A percentile compares a stretch with the other conserved stretches of the same genome.
phyloP scores from a whole-genome alignment of 2,329 filamentous ascomycete genomes.

The Xylaria polymorpha region DNA sequence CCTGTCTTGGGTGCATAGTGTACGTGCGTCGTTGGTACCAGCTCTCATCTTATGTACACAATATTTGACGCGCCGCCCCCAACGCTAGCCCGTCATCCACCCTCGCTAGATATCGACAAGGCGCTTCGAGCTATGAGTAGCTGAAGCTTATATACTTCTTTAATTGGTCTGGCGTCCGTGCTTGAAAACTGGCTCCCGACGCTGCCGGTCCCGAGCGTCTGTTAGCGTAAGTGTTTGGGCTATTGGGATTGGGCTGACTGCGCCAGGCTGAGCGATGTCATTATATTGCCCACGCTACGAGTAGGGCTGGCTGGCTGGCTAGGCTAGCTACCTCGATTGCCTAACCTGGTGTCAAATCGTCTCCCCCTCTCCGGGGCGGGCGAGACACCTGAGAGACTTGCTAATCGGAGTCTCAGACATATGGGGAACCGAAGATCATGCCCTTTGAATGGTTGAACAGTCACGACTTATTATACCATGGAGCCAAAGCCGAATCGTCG shows the following conservation, averaged over 20 bases:
- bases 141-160: conserved; percentile 31
- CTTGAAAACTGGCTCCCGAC: conserved; percentile 22
- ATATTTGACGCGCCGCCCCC: conserved; percentile 10
- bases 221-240: conserved; percentile 31
- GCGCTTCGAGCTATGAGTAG: conserved; percentile 25
- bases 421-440: conserved; percentile 35
- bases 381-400: conserved; percentile 23
- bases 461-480: conserved; percentile 14
- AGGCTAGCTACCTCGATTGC: not conserved
- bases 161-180: conserved; percentile 28
- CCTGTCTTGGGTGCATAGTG: conserved; percentile 12
- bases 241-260: conserved; percentile 26
- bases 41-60: conserved; percentile 1
- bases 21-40: conserved; percentile 5
- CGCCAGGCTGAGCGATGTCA: conserved; percentile 9
- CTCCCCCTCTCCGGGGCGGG: not conserved
- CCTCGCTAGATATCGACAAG: conserved; percentile 15
- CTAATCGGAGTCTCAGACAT: conserved; percentile 25
- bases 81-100: conserved; percentile 10
- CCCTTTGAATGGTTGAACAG: conserved; percentile 13
- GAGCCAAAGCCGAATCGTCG: conserved; percentile 17
- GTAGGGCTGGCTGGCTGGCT: not conserved
- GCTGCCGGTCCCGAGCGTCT: conserved; percentile 34
- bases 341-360: not conserved
- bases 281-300: conserved; percentile 9